Base-by-base conservation (phyloP, 129 eudicot genomes). In the Arctium minus region DNA sequence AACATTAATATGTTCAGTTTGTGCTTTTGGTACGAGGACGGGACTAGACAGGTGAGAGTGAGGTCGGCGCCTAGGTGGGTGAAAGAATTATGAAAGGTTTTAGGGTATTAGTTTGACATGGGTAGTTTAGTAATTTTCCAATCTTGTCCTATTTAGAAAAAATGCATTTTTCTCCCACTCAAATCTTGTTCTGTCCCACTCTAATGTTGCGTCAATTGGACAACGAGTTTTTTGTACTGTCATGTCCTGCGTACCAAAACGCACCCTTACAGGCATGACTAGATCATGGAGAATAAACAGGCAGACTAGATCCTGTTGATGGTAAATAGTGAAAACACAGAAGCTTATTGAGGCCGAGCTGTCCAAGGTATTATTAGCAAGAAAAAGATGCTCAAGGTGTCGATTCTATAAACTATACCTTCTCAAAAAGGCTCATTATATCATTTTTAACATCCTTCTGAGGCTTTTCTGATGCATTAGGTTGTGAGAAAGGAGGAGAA, bases 341-440 rank as follows among this genome's bases (percentile, higher is more conserved):
- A 13, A 75, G 68, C 13, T 75, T 46, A 30, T 46, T 46, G 44
- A 11, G 50, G 50, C 50, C 50, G 12, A 44, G 50, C 50, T 44
- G 50, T 44, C 50, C 50, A 44, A 44, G 50, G 50, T 39, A 37
- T 73, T 73, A n/a, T 73, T 73, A n/a, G 77, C 46, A 73, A 38
- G 67, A 46, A 62, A 12, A 44, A 15, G 5, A 33, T 37, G 77
- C 53, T 10, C 13, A 46, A 75, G 5, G 4, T 33, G 38, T 7
- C 56, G 70, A 65, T 72, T 69, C 31, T 50, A 71, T 62, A 40
- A 64, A 56, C 53, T 83, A 83, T 76, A 93, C 98, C 98, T 92
- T 96, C 79, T 96, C 99, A 82, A 96, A 96, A 67, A 96, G 98
- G 82, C 96, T 93, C 99, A 96, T 96, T 8, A 96, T 96, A 84